Evolutionary conservation across 495 filamentous ascomycete species (phyloP).

Genomic region (Cercophora scortea): DNA sequence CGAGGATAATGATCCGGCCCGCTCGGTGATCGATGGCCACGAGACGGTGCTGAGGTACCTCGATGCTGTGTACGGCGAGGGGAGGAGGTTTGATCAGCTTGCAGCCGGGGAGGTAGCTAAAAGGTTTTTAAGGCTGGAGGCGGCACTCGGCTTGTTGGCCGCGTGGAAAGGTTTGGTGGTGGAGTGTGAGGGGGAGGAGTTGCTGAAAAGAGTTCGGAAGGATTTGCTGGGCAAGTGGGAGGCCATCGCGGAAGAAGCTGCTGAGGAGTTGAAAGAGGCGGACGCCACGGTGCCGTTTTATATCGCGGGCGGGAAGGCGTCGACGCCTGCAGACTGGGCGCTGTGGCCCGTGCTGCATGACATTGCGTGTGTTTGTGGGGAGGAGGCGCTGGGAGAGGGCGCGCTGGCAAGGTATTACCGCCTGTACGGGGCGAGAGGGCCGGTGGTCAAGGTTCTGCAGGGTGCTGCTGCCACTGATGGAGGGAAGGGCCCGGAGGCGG

Average conservation of each 20-base stretch:
- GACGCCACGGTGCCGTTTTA: conserved; percentile 5
- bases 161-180: conserved; percentile 19
- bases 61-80: conserved; percentile 37
- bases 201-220: conserved; percentile 1
- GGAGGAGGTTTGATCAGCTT: conserved; percentile 20
- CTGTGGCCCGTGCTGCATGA: conserved; percentile 64
- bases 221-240: conserved; percentile 17
- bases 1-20: conserved; percentile 43
- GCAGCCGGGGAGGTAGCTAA: conserved; percentile 23
- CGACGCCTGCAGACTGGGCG: conserved; percentile 61
- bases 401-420: not conserved
- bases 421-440: not conserved
- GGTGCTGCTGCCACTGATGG: not conserved
- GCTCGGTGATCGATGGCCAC: conserved; percentile 39
- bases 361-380: conserved; percentile 30
- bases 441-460: not conserved
- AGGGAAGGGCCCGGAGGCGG: not conserved
- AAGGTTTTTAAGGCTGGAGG: conserved; percentile 28
- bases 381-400: not conserved
- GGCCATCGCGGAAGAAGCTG: conserved; percentile 19
- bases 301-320: conserved; percentile 49
- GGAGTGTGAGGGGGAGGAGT: not conserved
- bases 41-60: conserved; percentile 49
- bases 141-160: conserved; percentile 29
- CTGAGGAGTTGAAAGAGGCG: not conserved